Conservation (phyloP, 2,329 filamentous ascomycete species). For the Colletotrichum ledebouriae region DNA sequence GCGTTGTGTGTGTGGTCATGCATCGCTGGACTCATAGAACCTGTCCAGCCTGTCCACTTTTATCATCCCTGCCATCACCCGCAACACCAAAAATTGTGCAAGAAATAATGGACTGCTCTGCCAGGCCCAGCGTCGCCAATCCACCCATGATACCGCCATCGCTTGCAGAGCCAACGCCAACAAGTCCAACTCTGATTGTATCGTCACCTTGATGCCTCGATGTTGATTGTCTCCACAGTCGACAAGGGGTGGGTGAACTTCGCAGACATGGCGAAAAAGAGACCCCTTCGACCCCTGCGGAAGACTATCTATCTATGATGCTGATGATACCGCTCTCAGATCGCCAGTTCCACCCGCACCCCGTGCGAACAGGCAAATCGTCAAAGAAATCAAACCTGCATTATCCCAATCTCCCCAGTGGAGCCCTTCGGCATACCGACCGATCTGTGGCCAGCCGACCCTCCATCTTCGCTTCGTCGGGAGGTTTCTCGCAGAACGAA, state of each 20-base stretch:
- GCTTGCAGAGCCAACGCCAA: not conserved
- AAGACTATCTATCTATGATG: not conserved
- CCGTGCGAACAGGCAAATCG: not conserved
- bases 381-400: not conserved
- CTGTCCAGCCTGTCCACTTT: constrained; percentile 6
- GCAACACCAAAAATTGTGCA: too few relatives aligned
- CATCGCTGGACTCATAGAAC: constrained; percentile 4
- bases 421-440: not conserved
- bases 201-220: constrained; percentile 9
- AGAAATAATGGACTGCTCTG: not conserved
- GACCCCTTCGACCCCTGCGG: too few relatives aligned
- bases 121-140: not conserved
- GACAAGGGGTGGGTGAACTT: not conserved
- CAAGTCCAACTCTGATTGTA: not conserved
- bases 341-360: not conserved
- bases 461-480: constrained; percentile 16
- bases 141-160: not conserved
- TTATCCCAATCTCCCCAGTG: not conserved
- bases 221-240: not conserved
- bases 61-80: not conserved
- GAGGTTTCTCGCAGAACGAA: constrained; percentile 19
- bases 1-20: not conserved
- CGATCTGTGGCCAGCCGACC: constrained; percentile 21
- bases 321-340: not conserved
- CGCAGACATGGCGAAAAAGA: not conserved